Evolutionary conservation across 2,329 filamentous ascomycete genomes (phyloP), one percentile per base, ranked within the genome.

Genomic region (Pseudogymnoascus sp.): DNA sequence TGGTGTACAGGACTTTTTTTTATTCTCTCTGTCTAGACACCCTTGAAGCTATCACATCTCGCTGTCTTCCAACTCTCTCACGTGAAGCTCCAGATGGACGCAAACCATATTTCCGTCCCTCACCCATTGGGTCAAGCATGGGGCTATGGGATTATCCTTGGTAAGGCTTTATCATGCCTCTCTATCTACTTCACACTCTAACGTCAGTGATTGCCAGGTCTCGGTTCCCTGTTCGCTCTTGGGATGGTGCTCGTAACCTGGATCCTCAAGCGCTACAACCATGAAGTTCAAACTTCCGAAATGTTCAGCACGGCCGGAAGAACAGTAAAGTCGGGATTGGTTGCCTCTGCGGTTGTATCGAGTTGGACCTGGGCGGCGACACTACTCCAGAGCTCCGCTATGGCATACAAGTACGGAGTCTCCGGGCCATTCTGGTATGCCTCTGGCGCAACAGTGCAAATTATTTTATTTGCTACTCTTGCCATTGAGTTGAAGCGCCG

Each of bases 361-460:
- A 92, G 88, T 4, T 96, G 92, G 92, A 96, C 92, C 0, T 96
- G 91, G 91, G 91, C 91, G 0, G 91, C 90, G 22, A 94, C 90
- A 0, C 79, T 93, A 1, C 80, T 94, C 2, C 90, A 94, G 71
- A 89, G 85, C 1, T 87, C 89, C 0, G 84, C 86, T n/a, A 89
- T 96, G 16, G 90, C 90, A 65, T 96, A 96, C 74, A 80, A 84
- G 65, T 93, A 93, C 71, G 85, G 85, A 59, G 82, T 88, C 55
- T 85, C 82, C 1, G 86, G 85, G 1, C 84, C 85, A 1, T 88
- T 88, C 73, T 84, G 81, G 82, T 87, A 87, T 69, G 84, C 83
- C 0, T 82, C 79, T 1, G 84, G 87, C n/a, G 91, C 90, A 9
- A 92, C 88, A 0, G 90, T 94, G 5, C 91, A 95, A 72, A 92